Conservation (phyloP, 2,329 filamentous ascomycete species). For the Geoglossum cookeanum region DNA sequence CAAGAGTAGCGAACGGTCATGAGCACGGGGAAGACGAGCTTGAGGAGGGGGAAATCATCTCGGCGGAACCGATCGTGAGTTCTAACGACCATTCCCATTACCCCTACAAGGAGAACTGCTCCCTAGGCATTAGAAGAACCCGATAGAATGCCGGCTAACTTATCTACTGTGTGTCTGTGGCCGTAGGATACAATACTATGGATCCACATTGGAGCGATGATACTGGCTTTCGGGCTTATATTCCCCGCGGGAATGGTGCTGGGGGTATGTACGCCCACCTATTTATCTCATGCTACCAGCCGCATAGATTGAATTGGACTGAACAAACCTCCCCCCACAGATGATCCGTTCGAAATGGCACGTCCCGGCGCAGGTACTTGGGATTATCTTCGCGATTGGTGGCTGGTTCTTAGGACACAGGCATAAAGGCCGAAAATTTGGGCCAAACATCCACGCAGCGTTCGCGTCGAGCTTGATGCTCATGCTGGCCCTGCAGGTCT, state of each 20-base stretch:
- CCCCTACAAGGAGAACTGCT: neutral
- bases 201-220: conserved; percentile 83
- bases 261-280: conserved; percentile 39
- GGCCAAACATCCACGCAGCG: conserved; percentile 57
- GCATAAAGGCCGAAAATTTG: conserved; percentile 77
- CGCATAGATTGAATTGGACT: neutral
- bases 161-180: conserved; percentile 17
- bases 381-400: conserved; percentile 54
- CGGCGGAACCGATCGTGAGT: conserved; percentile 53
- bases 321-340: conserved; percentile 24
- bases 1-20: conserved; percentile 21
- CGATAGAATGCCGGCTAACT: neutral
- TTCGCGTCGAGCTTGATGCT: conserved; percentile 72
- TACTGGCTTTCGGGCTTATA: conserved; percentile 71
- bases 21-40: conserved; percentile 39
- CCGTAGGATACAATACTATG: conserved; percentile 63
- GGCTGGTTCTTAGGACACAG: conserved; percentile 85
- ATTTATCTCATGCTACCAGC: neutral
- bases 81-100: conserved; percentile 4
- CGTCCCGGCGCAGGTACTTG: conserved; percentile 66
- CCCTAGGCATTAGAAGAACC: conserved; percentile 20
- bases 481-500: conserved; percentile 56
- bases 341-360: conserved; percentile 87
- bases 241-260: conserved; percentile 93
- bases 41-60: conserved; percentile 48